Evolutionary conservation across 2,329 filamentous ascomycete species (phyloP).

Genomic region (Penicillium sp.): DNA sequence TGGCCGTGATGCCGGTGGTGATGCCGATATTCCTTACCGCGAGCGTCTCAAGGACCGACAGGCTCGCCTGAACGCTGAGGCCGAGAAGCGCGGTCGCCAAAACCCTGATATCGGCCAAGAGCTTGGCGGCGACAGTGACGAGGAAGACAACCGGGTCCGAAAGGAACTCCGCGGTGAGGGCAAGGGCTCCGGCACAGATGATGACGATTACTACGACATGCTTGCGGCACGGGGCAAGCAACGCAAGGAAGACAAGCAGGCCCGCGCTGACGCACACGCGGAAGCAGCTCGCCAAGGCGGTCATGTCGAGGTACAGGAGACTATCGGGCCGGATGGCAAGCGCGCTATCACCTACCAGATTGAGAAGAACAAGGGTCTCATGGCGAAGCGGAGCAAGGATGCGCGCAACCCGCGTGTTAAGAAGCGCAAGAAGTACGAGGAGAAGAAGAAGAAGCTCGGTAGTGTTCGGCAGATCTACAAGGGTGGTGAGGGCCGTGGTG

Average conservation of each 20-base stretch:
- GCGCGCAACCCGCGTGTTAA: constrained; percentile 93
- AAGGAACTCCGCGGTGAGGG: constrained; percentile 45
- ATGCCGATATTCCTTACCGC: constrained; percentile 70
- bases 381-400: constrained; percentile 88
- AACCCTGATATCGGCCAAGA: constrained; percentile 62
- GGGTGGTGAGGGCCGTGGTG: constrained; percentile 77
- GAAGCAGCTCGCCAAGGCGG: constrained; percentile 57
- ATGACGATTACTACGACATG: constrained; percentile 79
- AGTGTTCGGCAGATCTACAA: constrained; percentile 85
- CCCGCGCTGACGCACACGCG: constrained; percentile 58
- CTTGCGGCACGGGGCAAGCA: constrained; percentile 61
- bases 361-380: constrained; percentile 95
- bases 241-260: constrained; percentile 73
- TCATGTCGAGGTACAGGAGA: constrained; percentile 65
- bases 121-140: constrained; percentile 70
- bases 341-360: constrained; percentile 91
- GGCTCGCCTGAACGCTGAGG: constrained; percentile 82
- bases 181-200: constrained; percentile 40
- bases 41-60: constrained; percentile 86
- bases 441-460: constrained; percentile 95
- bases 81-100: constrained; percentile 76
- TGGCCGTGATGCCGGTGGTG: constrained; percentile 61
- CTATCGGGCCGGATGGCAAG: constrained; percentile 79
- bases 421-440: constrained; percentile 94
- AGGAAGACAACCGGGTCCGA: constrained; percentile 59